A percentile compares a stretch with the other conserved stretches of the same genome.
Conservation (phyloP, 305 asterid genomes). For the Solanum hybrid region DNA sequence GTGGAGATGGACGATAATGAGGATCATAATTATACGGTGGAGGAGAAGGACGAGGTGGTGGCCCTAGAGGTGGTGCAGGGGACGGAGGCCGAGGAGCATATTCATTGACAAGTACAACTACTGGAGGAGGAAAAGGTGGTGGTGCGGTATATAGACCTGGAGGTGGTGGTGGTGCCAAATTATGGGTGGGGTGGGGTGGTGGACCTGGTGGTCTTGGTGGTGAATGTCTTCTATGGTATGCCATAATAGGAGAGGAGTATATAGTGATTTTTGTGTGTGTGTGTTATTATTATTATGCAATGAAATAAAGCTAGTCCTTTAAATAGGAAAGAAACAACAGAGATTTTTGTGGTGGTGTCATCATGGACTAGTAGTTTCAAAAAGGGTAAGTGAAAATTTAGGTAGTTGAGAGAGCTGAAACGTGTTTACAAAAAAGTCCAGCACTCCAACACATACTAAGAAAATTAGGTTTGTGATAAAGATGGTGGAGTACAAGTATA, state of each 20-base stretch:
- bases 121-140: neutral
- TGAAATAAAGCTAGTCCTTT: neutral
- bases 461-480: conserved; percentile 2
- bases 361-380: neutral
- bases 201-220: neutral
- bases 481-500: neutral
- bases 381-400: neutral
- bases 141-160: neutral
- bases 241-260: neutral
- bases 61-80: neutral
- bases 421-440: neutral
- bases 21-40: neutral
- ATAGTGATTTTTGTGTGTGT: neutral
- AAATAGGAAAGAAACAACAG: neutral
- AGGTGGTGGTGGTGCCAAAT: neutral
- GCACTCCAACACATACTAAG: neutral
- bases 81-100: neutral
- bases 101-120: neutral
- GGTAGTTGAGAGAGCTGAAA: conserved; percentile 1
- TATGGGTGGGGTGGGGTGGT: neutral
- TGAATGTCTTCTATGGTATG: neutral
- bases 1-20: neutral
- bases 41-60: conserved; percentile 1
- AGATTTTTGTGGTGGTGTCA: neutral
- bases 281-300: neutral